phyloP scores from a whole-genome alignment of 805 yeast genomes.

The Saturnispora halmiae region DNA sequence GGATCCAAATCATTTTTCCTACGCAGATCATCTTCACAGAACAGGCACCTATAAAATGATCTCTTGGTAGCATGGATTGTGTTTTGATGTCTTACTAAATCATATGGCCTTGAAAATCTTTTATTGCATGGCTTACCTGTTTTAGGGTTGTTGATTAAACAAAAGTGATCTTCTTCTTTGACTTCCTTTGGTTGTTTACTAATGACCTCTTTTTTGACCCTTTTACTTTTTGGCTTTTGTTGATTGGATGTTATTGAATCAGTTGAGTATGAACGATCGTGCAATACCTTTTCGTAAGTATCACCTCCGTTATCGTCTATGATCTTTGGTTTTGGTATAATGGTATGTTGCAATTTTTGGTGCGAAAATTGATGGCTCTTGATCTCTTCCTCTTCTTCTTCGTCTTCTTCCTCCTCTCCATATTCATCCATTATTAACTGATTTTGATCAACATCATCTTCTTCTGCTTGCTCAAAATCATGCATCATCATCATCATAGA shows the following conservation, averaged over 20 bases:
- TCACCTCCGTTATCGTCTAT: neutral
- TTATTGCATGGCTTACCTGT: constrained; percentile 61
- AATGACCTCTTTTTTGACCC: neutral
- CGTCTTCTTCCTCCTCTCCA: neutral
- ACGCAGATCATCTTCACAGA: constrained; percentile 67
- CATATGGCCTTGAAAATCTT: constrained; percentile 89
- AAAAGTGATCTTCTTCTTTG: constrained; percentile 37
- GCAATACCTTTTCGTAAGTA: neutral
- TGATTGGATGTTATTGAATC: neutral
- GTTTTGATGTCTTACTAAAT: constrained; percentile 89
- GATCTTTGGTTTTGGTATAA: neutral
- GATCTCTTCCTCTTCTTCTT: neutral
- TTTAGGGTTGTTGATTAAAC: constrained; percentile 49
- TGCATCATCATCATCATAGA: neutral
- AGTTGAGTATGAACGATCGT: constrained; percentile 8
- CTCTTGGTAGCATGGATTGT: constrained; percentile 89
- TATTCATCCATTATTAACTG: too few species aligned
- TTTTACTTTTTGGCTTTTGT: neutral
- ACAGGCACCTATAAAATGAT: constrained; percentile 75
- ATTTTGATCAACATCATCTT: too few species aligned
- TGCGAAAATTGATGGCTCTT: too few species aligned
- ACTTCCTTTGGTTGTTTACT: constrained; percentile 5
- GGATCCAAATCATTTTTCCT: constrained; percentile 33
- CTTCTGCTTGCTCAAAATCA: neutral
- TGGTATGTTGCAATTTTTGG: too few species aligned